Percentiles rank a stretch among this genome's conserved stretches.
Evolutionary conservation across 1,139 yeast genomes (phyloP).

Genomic region (Saccharomyces hybrid): DNA sequence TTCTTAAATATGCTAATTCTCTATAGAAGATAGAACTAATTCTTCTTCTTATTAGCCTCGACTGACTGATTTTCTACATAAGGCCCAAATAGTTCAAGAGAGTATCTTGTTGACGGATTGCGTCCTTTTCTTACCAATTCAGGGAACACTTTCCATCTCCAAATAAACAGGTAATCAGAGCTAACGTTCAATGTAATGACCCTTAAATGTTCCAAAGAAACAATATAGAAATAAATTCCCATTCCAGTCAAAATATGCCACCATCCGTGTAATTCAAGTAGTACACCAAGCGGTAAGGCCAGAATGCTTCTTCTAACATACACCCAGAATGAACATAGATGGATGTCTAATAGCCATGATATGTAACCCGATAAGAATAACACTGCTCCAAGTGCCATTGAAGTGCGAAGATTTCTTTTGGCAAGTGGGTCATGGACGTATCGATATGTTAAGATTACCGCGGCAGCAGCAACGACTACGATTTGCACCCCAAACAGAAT

Average conservation of each 20-base stretch:
- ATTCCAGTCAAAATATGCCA: slow-evolving; percentile 86
- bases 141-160: slow-evolving; percentile 45
- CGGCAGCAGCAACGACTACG: slow-evolving; percentile 48
- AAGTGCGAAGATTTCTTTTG: slow-evolving; percentile 41
- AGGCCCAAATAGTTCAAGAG: slow-evolving; percentile 4
- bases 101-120: slow-evolving; percentile 4
- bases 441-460: slow-evolving; percentile 40
- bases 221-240: slow-evolving; percentile 63
- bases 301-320: slow-evolving; percentile 49
- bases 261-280: slow-evolving; percentile 93
- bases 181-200: slow-evolving; percentile 50
- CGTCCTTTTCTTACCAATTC: slow-evolving; percentile 26
- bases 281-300: slow-evolving; percentile 80
- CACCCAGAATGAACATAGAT: slow-evolving; percentile 58
- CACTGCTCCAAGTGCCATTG: slow-evolving; percentile 51
- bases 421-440: slow-evolving; percentile 46
- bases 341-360: slow-evolving; percentile 72
- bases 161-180: slow-evolving; percentile 43
- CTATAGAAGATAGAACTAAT: not conserved
- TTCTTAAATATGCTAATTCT: not conserved
- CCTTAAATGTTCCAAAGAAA: slow-evolving; percentile 57
- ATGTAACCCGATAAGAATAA: slow-evolving; percentile 64
- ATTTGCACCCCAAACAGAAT: slow-evolving; percentile 52
- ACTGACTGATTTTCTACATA: slow-evolving; percentile 1
- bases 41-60: not conserved